A percentile compares a stretch with the other conserved stretches of the same genome.
phyloP scores from a whole-genome alignment of 768 basidiomycete genomes.

The Boletus reticulatus region DNA sequence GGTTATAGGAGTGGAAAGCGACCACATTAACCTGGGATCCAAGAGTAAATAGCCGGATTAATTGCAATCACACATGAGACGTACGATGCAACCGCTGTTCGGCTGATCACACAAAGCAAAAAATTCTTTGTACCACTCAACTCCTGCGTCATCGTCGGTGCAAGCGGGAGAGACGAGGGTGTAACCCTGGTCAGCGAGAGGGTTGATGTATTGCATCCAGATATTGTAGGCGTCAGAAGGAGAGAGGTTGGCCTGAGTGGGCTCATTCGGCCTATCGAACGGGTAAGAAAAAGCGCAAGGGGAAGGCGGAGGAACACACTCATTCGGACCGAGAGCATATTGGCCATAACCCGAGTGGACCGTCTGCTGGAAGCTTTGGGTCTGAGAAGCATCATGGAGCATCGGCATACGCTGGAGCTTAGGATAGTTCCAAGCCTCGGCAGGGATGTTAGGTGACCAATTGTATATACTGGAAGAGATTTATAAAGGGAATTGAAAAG shows the following conservation, averaged over 20 bases:
- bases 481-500: not conserved
- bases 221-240: constrained; percentile 46
- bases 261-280: constrained; percentile 60
- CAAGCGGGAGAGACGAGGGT: constrained; percentile 61
- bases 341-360: constrained; percentile 52
- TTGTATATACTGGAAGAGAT: constrained; percentile 48
- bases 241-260: constrained; percentile 39
- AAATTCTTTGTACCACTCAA: constrained; percentile 65
- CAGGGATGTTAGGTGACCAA: constrained; percentile 41
- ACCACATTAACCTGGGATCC: constrained; percentile 48
- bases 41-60: not conserved
- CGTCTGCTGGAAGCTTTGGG: constrained; percentile 40
- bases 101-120: constrained; percentile 36
- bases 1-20: constrained; percentile 72
- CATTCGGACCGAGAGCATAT: constrained; percentile 63
- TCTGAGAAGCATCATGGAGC: constrained; percentile 38
- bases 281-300: constrained; percentile 4
- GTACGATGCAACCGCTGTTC: constrained; percentile 44
- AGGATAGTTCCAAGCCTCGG: not conserved
- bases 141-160: constrained; percentile 58
- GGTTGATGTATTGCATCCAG: constrained; percentile 63
- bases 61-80: constrained; percentile 21
- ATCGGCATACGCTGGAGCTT: constrained; percentile 40
- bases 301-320: constrained; percentile 44
- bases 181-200: constrained; percentile 56